Percentiles rank a stretch among this genome's conserved stretches.
Evolutionary conservation across 2,329 filamentous ascomycete species (phyloP).

Genomic region (Lasiodiplodia sp.): DNA sequence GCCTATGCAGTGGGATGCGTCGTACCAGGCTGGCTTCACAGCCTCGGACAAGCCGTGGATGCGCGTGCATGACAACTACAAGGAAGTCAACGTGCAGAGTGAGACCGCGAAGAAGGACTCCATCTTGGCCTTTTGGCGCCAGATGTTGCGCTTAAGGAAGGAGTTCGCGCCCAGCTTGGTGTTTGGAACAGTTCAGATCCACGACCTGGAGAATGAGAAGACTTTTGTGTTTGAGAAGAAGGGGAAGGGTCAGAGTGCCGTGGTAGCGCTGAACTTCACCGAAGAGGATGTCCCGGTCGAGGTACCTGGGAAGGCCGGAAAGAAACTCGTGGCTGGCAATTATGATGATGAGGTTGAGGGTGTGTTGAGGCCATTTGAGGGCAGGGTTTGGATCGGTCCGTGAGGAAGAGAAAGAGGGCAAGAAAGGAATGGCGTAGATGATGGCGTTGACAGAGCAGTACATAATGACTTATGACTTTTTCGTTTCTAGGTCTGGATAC

Average conservation of each 20-base stretch:
- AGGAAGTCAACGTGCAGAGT: conserved; percentile 66
- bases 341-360: conserved; percentile 37
- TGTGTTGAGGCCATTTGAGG: conserved; percentile 45
- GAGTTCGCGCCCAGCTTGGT: conserved; percentile 68
- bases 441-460: background rate
- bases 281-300: conserved; percentile 33
- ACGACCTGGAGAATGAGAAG: conserved; percentile 60
- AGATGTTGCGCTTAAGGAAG: conserved; percentile 67
- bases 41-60: conserved; percentile 64
- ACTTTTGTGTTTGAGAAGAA: conserved; percentile 57
- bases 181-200: conserved; percentile 68
- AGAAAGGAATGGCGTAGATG: background rate
- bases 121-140: conserved; percentile 68
- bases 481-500: background rate
- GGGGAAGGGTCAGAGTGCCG: conserved; percentile 44
- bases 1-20: conserved; percentile 71
- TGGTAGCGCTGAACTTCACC: conserved; percentile 51
- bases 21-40: conserved; percentile 68
- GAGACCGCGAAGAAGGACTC: conserved; percentile 59
- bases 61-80: conserved; percentile 63
- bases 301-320: conserved; percentile 24
- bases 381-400: conserved; percentile 39
- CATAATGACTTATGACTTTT: background rate
- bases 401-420: background rate
- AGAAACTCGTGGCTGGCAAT: conserved; percentile 56